These are phyloP conservation scores for Colletotrichum tofieldiae DNA, from an alignment of 2,329 filamentous ascomycete genomes.

Conservation along the genomic window DNA sequence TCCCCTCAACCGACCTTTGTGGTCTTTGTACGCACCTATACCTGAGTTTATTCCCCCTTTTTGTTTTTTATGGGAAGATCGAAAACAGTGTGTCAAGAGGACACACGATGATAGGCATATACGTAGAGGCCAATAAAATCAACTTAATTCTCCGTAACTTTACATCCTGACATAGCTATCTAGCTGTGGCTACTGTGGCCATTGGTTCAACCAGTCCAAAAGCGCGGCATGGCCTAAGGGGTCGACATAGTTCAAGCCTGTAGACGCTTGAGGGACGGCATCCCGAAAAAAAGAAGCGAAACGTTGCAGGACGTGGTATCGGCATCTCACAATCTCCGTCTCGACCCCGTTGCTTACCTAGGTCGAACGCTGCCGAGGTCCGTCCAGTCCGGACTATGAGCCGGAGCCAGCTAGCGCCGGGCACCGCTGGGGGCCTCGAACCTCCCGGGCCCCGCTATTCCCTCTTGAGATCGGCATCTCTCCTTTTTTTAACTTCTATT, in stretches of 20 bases:
- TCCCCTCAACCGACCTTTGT: slow-evolving; percentile 28
- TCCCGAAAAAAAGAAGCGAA: background rate
- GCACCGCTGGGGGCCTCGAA: slow-evolving; percentile 5
- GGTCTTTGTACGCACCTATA: slow-evolving; percentile 25
- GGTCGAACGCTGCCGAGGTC: background rate
- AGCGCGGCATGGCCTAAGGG: background rate
- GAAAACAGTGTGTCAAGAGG: slow-evolving; percentile 17
- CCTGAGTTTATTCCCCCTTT: slow-evolving; percentile 33
- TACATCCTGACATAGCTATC: background rate
- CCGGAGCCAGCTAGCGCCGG: slow-evolving; percentile 23
- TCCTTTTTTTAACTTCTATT: background rate
- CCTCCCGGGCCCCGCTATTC: background rate
- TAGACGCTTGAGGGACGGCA: slow-evolving; percentile 2
- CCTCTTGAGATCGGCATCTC: background rate
- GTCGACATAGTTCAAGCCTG: background rate
- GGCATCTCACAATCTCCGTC: background rate
- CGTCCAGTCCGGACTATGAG: slow-evolving; percentile 1
- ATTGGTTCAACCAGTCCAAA: background rate
- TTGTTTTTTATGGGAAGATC: background rate
- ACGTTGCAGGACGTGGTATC: background rate
- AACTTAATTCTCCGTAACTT: background rate
- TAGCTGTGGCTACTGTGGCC: too few relatives aligned
- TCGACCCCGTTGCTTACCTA: background rate
- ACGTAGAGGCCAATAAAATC: slow-evolving; percentile 15
- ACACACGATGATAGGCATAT: slow-evolving; percentile 7